Evolutionary conservation across 129 eudicot species (phyloP), one percentile per base, ranked within the genome.

Genomic region (Lonicera japonica): DNA sequence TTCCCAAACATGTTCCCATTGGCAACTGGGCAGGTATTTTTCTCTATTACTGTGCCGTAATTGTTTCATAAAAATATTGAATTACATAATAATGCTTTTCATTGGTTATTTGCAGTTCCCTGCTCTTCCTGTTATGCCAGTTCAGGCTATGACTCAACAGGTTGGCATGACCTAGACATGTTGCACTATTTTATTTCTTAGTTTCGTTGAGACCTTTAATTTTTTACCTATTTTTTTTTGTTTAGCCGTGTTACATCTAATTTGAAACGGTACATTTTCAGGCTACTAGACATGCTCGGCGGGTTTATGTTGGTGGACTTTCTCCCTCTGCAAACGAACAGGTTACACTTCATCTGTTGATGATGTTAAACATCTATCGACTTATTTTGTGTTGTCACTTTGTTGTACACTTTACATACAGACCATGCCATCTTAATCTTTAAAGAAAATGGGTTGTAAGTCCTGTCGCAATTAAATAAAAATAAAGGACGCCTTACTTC

Each of bases 101-200:
- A 52, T 63, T 64, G 52, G 21, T 16, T 15, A 34, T 65, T 75
- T 69, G 73, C 91, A 84, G 92, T 83, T 88, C 63, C 92, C 85
- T 61, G 80, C 81, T 66, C 87, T 88, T 55, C 99, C 99, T 57
- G 71, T 94, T 61, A 88, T 94, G 99, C 99, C 99, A 52, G 79
- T 85, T 58, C 99, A 94, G 63, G 96, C 99, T 12, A 94, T 94
- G 99, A 94, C 99, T 70, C 99, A 94, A 75, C 99, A 94, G 96
- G 98, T 92, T 77, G 48, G 71, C 58, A 39, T 48, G 11, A 47
- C 4, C 73, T 21, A 68, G 50, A 8, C 40, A 34, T 64, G 13
- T 41, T 56, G 25, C 23, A 47, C 22, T 12, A 5, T 43, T 40
- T 22, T 41, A 11, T 29, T 29, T 1, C 36, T 29, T 29, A 6